Evolutionary conservation across 192 early-diverging fungal genomes (phyloP).

Genomic region (Backusella tarrabulga): DNA sequence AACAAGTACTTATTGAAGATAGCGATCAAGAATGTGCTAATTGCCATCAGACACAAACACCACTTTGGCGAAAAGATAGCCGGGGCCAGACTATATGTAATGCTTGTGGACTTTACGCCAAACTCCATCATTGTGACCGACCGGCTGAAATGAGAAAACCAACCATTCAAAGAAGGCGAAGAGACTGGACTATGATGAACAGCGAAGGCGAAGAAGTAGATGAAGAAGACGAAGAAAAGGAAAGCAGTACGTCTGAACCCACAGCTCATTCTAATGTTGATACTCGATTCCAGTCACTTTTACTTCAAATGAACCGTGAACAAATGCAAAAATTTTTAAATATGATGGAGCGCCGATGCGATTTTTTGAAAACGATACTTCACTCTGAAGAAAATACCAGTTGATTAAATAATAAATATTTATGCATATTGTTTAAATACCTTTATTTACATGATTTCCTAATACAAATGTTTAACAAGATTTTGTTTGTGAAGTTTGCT

Average conservation of each 20-base stretch:
- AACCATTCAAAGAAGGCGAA: constrained; percentile 58
- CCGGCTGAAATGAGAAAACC: constrained; percentile 79
- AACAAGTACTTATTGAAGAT: background rate
- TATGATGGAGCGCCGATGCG: constrained; percentile 52
- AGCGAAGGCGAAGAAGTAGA: background rate
- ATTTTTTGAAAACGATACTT: constrained; percentile 30
- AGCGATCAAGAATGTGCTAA: constrained; percentile 50
- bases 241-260: background rate
- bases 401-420: background rate
- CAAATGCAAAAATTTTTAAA: constrained; percentile 52
- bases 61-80: constrained; percentile 78
- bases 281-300: constrained; percentile 20
- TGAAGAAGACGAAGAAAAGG: background rate
- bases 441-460: background rate
- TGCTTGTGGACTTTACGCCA: constrained; percentile 86
- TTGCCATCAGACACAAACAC: constrained; percentile 72
- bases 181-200: constrained; percentile 36
- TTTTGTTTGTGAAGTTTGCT: background rate
- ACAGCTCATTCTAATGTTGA: constrained; percentile 9
- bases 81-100: constrained; percentile 76
- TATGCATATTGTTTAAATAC: background rate
- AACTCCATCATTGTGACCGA: constrained; percentile 85
- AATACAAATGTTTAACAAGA: background rate
- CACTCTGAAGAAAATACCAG: background rate
- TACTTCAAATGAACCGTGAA: constrained; percentile 44